Evolutionary conservation across 2,329 filamentous ascomycete genomes (phyloP), one percentile per base, ranked within the genome.

Genomic region (Fusarium chaquense): DNA sequence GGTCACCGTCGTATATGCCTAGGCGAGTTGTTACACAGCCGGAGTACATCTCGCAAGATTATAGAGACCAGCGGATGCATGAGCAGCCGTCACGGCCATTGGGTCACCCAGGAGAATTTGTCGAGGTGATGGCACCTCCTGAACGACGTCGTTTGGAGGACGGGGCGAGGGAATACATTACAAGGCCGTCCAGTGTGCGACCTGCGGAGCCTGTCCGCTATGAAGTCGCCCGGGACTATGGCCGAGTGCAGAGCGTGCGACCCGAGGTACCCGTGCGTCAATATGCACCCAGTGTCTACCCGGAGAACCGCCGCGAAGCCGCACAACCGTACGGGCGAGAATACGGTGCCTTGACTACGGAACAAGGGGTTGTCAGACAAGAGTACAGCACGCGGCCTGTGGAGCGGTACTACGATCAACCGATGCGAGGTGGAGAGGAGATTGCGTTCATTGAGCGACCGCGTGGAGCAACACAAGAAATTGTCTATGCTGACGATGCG

Each of bases 21-120:
- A 82, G 88, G 63, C 84, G 88, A 43, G 83, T 90, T 44, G 80
- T 92, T 24, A 89, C 89, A 13, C 87, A 90, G 65, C 86, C 89
- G 3, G 90, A 91, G 65, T 87, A 83, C 51, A 74, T 83, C 28
- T 74, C 84, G 10, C 85, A 87, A 52, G 78, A 81, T 33, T 84
- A 86, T 65, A 83, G 87, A 63, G 80, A 83, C 30, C 88, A 87
- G 65, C 84, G 85, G 18, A 84, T 86, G 67, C 81, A 87, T 57
- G 89, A 91, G 69, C 87, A 88, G 69, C 85, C 87, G 6, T 78
- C 79, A 67, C 86, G 83, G 38, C 86, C 83, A 13, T 78, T 83
- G 62, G 77, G 75, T 7, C 78, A 78, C 4, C 77, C 81, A 5
- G 76, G 76, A 35, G 85, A 86, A 12, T 87, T 85, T 68, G 75